phyloP scores from a whole-genome alignment of 768 basidiomycete species.

The Sutorius australiensis region DNA sequence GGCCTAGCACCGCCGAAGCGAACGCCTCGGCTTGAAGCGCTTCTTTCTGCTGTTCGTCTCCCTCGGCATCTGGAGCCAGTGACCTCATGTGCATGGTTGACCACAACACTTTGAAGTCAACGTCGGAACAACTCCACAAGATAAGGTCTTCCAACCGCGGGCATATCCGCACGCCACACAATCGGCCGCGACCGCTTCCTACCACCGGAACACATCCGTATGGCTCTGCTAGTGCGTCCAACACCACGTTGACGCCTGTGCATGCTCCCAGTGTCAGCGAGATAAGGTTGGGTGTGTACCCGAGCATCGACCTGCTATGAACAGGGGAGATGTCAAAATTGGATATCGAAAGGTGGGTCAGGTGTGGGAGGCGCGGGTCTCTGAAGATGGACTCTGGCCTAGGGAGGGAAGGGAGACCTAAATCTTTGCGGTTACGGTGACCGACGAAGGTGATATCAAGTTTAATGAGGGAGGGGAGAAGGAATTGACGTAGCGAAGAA shows the following conservation, averaged over 20 bases:
- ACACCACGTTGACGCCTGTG: constrained; percentile 37
- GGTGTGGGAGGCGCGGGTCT: constrained; percentile 49
- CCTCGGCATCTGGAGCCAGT: constrained; percentile 9
- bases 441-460: constrained; percentile 43
- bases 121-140: constrained; percentile 49
- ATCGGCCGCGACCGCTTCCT: constrained; percentile 12
- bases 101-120: constrained; percentile 36
- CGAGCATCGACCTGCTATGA: constrained; percentile 41
- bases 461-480: constrained; percentile 42
- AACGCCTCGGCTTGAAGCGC: constrained; percentile 16
- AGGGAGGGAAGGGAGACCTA: constrained; percentile 36
- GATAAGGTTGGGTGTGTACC: constrained; percentile 49
- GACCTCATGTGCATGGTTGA: constrained; percentile 37
- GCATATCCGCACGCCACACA: constrained; percentile 44
- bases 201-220: constrained; percentile 23
- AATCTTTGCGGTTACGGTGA: constrained; percentile 20
- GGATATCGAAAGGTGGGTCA: constrained; percentile 50
- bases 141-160: constrained; percentile 48
- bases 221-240: constrained; percentile 40
- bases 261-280: constrained; percentile 48
- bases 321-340: constrained; percentile 41
- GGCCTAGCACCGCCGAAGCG: constrained; percentile 26
- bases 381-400: constrained; percentile 51
- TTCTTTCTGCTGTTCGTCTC: constrained; percentile 13
- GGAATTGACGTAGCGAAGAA: constrained; percentile 40